Evolutionary conservation across 2,329 filamentous ascomycete genomes (phyloP).

Genomic region (Cercospora citrullina): DNA sequence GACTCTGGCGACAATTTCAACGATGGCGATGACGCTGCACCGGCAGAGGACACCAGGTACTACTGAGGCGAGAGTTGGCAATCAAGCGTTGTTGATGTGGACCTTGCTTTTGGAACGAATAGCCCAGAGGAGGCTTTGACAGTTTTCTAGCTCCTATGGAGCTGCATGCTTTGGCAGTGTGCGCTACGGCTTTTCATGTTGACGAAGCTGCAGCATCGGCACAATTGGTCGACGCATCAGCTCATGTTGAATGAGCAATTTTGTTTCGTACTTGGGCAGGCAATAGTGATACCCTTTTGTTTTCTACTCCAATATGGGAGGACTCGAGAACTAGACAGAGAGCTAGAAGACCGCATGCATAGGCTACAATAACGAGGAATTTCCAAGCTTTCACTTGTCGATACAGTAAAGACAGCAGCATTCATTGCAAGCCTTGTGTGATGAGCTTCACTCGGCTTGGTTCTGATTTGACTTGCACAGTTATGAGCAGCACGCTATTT

Average conservation of each 20-base stretch:
- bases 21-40: not conserved
- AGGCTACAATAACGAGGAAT: too few relatives aligned
- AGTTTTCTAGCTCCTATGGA: not conserved
- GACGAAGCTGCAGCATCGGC: not conserved
- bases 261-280: slow-evolving; percentile 2
- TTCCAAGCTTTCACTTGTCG: not conserved
- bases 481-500: too few relatives aligned
- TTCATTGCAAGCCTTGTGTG: too few relatives aligned
- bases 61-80: too few relatives aligned
- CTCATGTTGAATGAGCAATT: not conserved
- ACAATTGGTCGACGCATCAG: not conserved
- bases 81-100: too few relatives aligned
- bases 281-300: slow-evolving; percentile 20
- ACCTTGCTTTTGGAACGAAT: too few relatives aligned
- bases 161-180: not conserved
- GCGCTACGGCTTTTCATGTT: not conserved
- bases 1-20: not conserved
- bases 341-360: not conserved
- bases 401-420: not conserved
- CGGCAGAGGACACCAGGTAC: not conserved
- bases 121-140: too few relatives aligned
- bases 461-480: too few relatives aligned
- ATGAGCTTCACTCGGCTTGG: too few relatives aligned
- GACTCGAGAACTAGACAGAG: not conserved
- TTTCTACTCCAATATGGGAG: not conserved